Conservation (phyloP, 306 rosid genomes). For the Gastrolobium villosum region DNA sequence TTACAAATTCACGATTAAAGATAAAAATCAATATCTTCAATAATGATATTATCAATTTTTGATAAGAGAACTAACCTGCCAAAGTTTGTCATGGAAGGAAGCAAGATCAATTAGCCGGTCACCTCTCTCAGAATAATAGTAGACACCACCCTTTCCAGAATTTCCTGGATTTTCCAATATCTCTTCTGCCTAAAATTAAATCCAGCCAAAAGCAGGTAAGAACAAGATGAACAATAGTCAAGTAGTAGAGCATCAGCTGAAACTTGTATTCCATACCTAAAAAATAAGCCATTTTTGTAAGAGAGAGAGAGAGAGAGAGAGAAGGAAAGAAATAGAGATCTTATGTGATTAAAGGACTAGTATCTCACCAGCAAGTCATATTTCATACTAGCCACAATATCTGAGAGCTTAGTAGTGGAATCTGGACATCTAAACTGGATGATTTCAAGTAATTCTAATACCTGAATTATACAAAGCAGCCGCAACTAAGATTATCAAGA, state of each 20-base stretch:
- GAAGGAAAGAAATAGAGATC: not conserved
- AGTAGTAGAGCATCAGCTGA: constrained; percentile 27
- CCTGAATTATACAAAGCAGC: constrained; percentile 57
- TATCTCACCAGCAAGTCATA: constrained; percentile 76
- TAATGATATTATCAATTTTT: constrained; percentile 27
- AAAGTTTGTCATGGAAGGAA: constrained; percentile 86
- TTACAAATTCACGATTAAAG: too few species aligned
- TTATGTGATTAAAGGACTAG: constrained; percentile 34
- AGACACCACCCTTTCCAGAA: constrained; percentile 87
- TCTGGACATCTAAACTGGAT: constrained; percentile 93
- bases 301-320: not conserved
- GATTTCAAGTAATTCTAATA: constrained; percentile 91
- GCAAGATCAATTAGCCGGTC: constrained; percentile 91
- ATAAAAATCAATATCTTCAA: constrained; percentile 20
- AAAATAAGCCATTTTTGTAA: constrained; percentile 6
- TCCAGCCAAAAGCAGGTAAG: constrained; percentile 34
- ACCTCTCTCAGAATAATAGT: constrained; percentile 95
- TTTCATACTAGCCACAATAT: constrained; percentile 72
- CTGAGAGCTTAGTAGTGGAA: constrained; percentile 65
- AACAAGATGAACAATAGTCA: constrained; percentile 30
- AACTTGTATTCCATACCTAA: constrained; percentile 9
- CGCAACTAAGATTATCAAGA: not conserved
- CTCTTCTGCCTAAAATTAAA: constrained; percentile 73
- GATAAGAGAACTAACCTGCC: constrained; percentile 78
- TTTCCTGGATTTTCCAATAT: constrained; percentile 78